Conservation (phyloP, 2,329 filamentous ascomycete genomes). For the Whalleya microplaca region DNA sequence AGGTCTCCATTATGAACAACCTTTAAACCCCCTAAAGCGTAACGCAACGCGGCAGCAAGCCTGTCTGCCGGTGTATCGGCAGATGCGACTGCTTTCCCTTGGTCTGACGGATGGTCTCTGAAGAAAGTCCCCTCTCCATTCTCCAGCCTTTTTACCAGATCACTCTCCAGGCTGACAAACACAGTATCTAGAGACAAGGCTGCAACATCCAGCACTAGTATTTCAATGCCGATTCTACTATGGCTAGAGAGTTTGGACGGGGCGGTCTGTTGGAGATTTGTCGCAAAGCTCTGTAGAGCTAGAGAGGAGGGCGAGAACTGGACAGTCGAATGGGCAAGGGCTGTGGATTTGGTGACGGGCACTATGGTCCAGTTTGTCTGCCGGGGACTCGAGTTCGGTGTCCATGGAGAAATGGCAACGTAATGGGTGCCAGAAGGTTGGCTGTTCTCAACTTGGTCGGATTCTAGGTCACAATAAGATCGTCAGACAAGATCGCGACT, state of each 20-base stretch:
- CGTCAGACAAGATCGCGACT: conserved; percentile 14
- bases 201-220: conserved; percentile 78
- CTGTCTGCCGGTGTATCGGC: conserved; percentile 54
- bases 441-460: conserved; percentile 34
- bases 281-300: conserved; percentile 78
- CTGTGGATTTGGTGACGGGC: conserved; percentile 68
- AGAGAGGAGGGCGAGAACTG: conserved; percentile 75
- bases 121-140: conserved; percentile 84
- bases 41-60: conserved; percentile 69
- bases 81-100: conserved; percentile 36
- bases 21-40: conserved; percentile 71
- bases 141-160: conserved; percentile 78
- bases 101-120: conserved; percentile 56
- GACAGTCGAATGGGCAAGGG: conserved; percentile 75
- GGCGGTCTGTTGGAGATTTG: conserved; percentile 71
- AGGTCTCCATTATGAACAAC: conserved; percentile 86
- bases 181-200: conserved; percentile 82
- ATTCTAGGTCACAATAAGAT: conserved; percentile 28
- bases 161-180: conserved; percentile 83
- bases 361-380: conserved; percentile 83
- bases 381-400: conserved; percentile 60
- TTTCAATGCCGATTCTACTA: conserved; percentile 78
- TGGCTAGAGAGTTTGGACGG: conserved; percentile 75
- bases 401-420: conserved; percentile 76
- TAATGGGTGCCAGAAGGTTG: conserved; percentile 54